A percentile compares a stretch with the other conserved stretches of the same genome.
These are phyloP conservation scores for Letharia lupina DNA, from an alignment of 495 filamentous ascomycete genomes.

Conservation along the genomic window DNA sequence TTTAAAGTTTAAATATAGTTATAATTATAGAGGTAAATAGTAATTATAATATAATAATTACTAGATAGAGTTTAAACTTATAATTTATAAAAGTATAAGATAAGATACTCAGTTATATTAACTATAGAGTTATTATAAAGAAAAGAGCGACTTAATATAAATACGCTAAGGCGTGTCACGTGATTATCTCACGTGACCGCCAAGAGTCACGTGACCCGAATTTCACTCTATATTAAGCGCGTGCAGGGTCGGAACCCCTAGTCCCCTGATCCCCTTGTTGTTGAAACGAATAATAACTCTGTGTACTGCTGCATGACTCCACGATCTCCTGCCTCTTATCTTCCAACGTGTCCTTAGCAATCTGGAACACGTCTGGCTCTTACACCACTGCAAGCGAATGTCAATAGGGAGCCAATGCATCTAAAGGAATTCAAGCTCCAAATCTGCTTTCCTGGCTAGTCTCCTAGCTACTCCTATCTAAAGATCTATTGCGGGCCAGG, in stretches of 20 bases:
- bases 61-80: too few species aligned
- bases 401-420: not conserved
- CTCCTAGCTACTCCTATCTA: not conserved
- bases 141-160: too few species aligned
- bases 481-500: not conserved
- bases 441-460: not conserved
- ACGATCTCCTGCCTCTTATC: not conserved
- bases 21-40: too few species aligned
- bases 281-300: not conserved
- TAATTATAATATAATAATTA: too few species aligned
- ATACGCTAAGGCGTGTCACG: too few species aligned
- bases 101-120: too few species aligned
- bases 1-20: too few species aligned
- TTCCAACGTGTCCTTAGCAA: not conserved
- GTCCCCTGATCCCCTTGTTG: not conserved
- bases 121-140: too few species aligned
- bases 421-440: not conserved
- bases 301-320: not conserved
- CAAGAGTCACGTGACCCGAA: too few species aligned
- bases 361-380: not conserved
- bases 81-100: too few species aligned
- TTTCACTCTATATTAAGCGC: not conserved
- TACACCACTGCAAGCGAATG: not conserved
- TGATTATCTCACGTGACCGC: too few species aligned
- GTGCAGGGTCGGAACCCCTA: not conserved